Evolutionary conservation across 306 rosid species (phyloP), one percentile per base, ranked within the genome.

Genomic region (Corylus americana): DNA sequence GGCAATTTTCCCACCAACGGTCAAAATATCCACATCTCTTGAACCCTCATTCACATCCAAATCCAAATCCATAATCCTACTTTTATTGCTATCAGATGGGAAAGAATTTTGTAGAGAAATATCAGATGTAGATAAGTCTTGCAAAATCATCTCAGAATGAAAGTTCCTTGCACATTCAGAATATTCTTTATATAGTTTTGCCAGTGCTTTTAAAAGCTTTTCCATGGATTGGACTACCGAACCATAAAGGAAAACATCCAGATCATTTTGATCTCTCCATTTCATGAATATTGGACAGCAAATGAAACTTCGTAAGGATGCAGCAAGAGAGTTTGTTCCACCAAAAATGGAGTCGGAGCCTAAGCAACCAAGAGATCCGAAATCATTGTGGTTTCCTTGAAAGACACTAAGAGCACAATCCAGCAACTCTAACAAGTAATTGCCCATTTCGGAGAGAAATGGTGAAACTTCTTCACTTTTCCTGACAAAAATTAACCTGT

Each of bases 31-130:
- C 70, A 63, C 75, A 45, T 94, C 98, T 85, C 86, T 84, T 48
- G 94, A 86, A 82, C 86, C 90, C 62, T 91, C 84, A 78, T 86
- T 74, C 72, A 86, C 91, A 86, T 92, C 98, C 88, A 94, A 85
- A 48, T 94, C 98, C 87, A 87, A 71, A 79, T 91, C 98, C 83
- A 91, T 44, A 80, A 94, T 88, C 79, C 88, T 92, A 86, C 85
- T 92, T 87, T 79, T 87, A 75, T 77, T 83, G 62, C 78, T 70
- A 64, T 85, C 92, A 81, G 59, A 73, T 13, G 78, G 81, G 27
- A 73, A 78, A 45, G 83, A 79, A 79, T 83, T 77, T 63, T 70
- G 88, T 31, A 53, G 11, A 51, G 64, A 61, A 77, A 71, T 77
- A 81, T 82, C 92, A 71, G 67, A 77, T 74, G 83, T 82, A 77